These are phyloP conservation scores for Thielaviopsis euricoi DNA, from an alignment of 2,329 filamentous ascomycete species.

Conservation along the genomic window DNA sequence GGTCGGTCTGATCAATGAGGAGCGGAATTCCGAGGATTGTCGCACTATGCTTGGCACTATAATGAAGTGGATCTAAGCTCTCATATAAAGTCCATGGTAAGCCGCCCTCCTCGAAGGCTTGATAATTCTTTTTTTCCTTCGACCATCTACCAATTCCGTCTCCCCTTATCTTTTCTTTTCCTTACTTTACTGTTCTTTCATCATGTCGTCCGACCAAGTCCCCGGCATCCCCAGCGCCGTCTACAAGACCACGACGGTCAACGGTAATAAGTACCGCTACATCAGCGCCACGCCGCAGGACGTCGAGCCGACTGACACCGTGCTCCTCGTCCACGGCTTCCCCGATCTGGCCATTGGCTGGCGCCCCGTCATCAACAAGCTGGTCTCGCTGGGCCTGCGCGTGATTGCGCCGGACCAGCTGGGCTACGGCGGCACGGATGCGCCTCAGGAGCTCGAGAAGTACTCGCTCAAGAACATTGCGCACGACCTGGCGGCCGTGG, in stretches of 20 bases:
- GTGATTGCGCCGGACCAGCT: slow-evolving; percentile 77
- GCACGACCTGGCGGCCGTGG: slow-evolving; percentile 59
- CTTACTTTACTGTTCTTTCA: no score
- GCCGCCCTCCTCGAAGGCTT: no score
- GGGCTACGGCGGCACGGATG: slow-evolving; percentile 65
- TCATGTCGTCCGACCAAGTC: background rate
- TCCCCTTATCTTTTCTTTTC: no score
- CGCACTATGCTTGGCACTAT: no score
- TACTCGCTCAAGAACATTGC: slow-evolving; percentile 60
- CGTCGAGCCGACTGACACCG: slow-evolving; percentile 27
- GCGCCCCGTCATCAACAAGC: slow-evolving; percentile 72
- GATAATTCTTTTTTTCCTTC: no score
- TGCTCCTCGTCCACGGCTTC: slow-evolving; percentile 55
- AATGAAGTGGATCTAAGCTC: no score
- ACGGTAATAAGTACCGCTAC: slow-evolving; percentile 47
- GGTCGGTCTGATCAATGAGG: no score
- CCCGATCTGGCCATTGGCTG: slow-evolving; percentile 74
- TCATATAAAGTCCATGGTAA: no score
- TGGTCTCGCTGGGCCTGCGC: slow-evolving; percentile 54
- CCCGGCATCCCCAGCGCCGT: slow-evolving; percentile 24
- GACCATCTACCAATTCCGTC: no score
- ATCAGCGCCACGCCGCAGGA: slow-evolving; percentile 35
- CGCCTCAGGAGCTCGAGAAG: slow-evolving; percentile 40
- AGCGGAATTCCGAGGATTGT: no score
- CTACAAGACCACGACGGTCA: slow-evolving; percentile 24